Evolutionary conservation across 1,284 basidiomycete genomes (phyloP).

Genomic region (Leucoagaricus sp.): DNA sequence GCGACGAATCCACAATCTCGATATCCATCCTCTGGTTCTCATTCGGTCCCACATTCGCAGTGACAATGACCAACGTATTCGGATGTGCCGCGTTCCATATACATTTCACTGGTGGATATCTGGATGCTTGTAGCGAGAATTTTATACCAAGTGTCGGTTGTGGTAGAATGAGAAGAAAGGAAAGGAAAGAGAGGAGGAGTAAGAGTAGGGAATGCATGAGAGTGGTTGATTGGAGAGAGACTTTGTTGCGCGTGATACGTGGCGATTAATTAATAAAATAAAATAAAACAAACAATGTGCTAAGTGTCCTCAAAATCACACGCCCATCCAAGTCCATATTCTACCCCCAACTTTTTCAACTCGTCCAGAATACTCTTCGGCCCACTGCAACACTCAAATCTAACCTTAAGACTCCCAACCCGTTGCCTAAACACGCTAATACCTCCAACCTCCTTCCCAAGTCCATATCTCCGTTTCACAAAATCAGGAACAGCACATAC

Average conservation of each 20-base stretch:
- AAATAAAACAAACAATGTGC: constrained; percentile 7
- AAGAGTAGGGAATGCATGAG: constrained; percentile 10
- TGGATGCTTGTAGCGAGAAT: constrained; percentile 71
- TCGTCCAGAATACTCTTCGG: constrained; percentile 9
- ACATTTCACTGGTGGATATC: constrained; percentile 77
- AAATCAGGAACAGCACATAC: constrained; percentile 7
- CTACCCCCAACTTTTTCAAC: neutral
- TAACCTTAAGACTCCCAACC: neutral
- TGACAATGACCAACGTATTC: constrained; percentile 90
- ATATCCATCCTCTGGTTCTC: constrained; percentile 84
- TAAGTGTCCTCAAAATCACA: constrained; percentile 12
- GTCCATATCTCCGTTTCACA: neutral
- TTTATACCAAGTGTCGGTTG: constrained; percentile 69
- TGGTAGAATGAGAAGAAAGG: constrained; percentile 37
- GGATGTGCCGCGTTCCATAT: constrained; percentile 92
- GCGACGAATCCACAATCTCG: constrained; percentile 90
- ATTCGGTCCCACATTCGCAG: constrained; percentile 84
- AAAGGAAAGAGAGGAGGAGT: constrained; percentile 28
- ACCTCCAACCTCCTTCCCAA: constrained; percentile 11
- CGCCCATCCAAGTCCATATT: constrained; percentile 12
- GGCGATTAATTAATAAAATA: constrained; percentile 12
- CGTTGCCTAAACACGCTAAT: constrained; percentile 7
- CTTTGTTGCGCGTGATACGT: constrained; percentile 5
- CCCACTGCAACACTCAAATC: constrained; percentile 14
- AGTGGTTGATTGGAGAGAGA: neutral